phyloP scores from a whole-genome alignment of 371 early-diverging fungal genomes.

The Mycotypha africana region DNA sequence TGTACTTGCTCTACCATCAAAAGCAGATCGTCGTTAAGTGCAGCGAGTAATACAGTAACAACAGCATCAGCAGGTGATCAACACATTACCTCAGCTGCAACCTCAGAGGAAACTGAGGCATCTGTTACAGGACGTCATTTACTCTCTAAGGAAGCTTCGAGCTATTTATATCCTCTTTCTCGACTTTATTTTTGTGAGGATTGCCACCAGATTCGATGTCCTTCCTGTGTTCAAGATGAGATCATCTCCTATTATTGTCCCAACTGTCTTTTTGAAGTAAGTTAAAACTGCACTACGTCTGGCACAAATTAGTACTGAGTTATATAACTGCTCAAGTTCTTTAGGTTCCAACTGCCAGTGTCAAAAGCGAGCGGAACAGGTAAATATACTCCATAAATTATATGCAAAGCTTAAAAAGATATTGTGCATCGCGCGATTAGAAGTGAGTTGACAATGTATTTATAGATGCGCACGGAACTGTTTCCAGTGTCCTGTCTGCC shows the following conservation, averaged over 20 bases:
- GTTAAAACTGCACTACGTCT: not conserved
- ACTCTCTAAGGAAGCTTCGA: conserved; percentile 31
- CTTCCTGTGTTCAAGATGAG: conserved; percentile 79
- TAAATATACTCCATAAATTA: too few species aligned
- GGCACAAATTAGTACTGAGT: too few species aligned
- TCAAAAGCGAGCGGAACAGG: conserved; percentile 89
- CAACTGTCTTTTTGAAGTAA: conserved; percentile 88
- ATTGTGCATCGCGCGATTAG: too few species aligned
- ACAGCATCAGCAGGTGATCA: conserved; percentile 1
- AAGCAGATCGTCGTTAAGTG: conserved; percentile 8
- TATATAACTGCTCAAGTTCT: not conserved
- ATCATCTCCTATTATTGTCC: conserved; percentile 91
- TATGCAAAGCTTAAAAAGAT: too few species aligned
- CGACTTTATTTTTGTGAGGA: conserved; percentile 85
- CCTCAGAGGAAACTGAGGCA: conserved; percentile 13
- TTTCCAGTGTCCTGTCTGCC: conserved; percentile 90
- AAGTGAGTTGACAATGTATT: too few species aligned
- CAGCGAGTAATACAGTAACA: not conserved
- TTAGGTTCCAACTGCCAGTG: conserved; percentile 84
- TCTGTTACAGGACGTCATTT: conserved; percentile 29
- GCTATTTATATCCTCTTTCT: conserved; percentile 57
- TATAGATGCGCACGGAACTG: conserved; percentile 89
- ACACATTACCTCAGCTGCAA: not conserved
- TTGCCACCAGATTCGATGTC: conserved; percentile 78
- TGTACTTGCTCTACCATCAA: conserved; percentile 34